Conservation (phyloP, 164 flowering plant species). For the Houttuynia cordata region DNA sequence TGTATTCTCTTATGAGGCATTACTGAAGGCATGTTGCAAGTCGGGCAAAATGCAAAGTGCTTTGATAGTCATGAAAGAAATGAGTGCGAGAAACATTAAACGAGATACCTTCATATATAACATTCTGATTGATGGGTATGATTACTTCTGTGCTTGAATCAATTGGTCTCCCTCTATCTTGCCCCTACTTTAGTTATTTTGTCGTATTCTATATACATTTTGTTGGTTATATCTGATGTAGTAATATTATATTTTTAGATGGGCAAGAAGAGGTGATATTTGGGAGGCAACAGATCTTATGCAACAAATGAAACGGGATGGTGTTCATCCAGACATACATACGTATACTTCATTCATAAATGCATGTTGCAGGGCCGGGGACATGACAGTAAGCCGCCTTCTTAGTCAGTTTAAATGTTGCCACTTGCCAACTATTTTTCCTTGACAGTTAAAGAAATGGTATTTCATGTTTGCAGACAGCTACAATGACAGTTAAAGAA, state of each 20-base stretch:
- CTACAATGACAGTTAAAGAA: slow-evolving; percentile 53
- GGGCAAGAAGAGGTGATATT: slow-evolving; percentile 99
- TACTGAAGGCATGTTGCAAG: slow-evolving; percentile 97
- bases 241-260: slow-evolving; percentile 30
- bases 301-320: slow-evolving; percentile 90
- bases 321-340: slow-evolving; percentile 80
- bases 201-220: background rate
- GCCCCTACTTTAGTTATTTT: background rate
- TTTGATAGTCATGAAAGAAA: slow-evolving; percentile 86
- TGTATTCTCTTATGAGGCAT: slow-evolving; percentile 74
- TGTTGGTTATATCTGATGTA: too few species aligned
- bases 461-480: slow-evolving; percentile 43
- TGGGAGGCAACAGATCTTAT: slow-evolving; percentile 98
- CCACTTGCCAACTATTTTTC: background rate
- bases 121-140: slow-evolving; percentile 94
- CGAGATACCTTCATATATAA: slow-evolving; percentile 82
- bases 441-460: background rate
- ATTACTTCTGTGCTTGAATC: background rate
- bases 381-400: slow-evolving; percentile 57
- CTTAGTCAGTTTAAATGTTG: too few species aligned
- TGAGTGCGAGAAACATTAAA: slow-evolving; percentile 66
- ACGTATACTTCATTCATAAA: slow-evolving; percentile 89
- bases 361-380: slow-evolving; percentile 98
- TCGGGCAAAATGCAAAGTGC: slow-evolving; percentile 99
- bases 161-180: background rate